Conservation (phyloP, 805 yeast species). For the Teunomyces panamensis region DNA sequence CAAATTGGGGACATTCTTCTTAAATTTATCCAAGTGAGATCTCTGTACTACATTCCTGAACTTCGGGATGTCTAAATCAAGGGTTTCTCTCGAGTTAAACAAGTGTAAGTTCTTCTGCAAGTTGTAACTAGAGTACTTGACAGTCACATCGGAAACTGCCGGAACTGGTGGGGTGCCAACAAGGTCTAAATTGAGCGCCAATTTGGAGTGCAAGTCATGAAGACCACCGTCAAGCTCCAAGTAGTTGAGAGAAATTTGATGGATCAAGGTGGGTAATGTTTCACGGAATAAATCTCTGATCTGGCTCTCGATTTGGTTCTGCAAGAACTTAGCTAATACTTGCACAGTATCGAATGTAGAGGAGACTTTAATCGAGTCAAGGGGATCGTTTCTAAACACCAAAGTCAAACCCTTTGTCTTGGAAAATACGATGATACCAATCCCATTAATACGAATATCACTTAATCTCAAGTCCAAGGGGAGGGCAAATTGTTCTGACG, state of each 20-base stretch:
- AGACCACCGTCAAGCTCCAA: constrained; percentile 18
- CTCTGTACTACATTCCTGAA: constrained; percentile 59
- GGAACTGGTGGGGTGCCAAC: neutral
- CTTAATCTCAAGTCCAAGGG: constrained; percentile 76
- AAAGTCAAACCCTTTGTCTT: constrained; percentile 80
- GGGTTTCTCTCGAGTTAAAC: constrained; percentile 73
- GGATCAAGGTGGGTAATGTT: constrained; percentile 76
- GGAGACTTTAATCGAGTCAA: constrained; percentile 75
- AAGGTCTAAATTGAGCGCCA: constrained; percentile 6
- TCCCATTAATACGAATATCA: constrained; percentile 70
- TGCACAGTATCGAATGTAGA: constrained; percentile 86
- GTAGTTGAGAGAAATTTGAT: constrained; percentile 67
- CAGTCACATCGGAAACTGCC: constrained; percentile 5
- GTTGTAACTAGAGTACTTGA: constrained; percentile 56
- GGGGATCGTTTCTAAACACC: constrained; percentile 86
- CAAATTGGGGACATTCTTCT: constrained; percentile 39
- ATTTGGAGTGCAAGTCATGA: constrained; percentile 14
- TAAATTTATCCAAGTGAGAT: constrained; percentile 44
- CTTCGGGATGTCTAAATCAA: constrained; percentile 63
- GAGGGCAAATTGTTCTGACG: constrained; percentile 66
- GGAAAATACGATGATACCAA: constrained; percentile 79
- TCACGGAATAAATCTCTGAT: constrained; percentile 79
- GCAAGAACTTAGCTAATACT: constrained; percentile 79
- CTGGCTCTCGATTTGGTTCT: constrained; percentile 77
- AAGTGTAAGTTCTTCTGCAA: constrained; percentile 38